These are phyloP conservation scores for Aspergillus mulundensis DNA, from an alignment of 495 filamentous ascomycete genomes.

Conservation along the genomic window DNA sequence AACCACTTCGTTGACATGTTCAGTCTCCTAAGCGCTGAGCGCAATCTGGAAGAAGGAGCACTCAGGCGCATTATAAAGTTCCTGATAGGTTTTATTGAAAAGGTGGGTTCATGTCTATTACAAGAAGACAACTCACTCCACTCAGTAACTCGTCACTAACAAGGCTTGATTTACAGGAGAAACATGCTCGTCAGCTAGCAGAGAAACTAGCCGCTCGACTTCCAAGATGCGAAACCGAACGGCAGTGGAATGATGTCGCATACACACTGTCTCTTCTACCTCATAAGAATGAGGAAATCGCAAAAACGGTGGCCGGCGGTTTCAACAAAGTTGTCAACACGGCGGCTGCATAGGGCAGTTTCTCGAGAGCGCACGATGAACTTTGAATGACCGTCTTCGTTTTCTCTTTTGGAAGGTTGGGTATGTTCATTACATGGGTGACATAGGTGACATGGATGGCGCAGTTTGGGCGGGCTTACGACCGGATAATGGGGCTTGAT, in stretches of 20 bases:
- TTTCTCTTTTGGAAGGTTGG: not conserved
- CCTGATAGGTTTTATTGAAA: conserved; percentile 91
- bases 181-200: conserved; percentile 93
- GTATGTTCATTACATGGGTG: not conserved
- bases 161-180: conserved; percentile 59
- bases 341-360: conserved; percentile 33
- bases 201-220: conserved; percentile 89
- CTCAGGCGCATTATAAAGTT: conserved; percentile 87
- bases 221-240: conserved; percentile 80
- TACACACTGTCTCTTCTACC: conserved; percentile 84
- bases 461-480: not conserved
- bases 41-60: conserved; percentile 74
- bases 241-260: conserved; percentile 95
- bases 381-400: not conserved
- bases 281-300: conserved; percentile 97
- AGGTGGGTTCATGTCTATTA: conserved; percentile 53
- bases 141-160: not conserved
- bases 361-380: not conserved
- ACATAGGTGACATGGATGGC: conserved; percentile 1
- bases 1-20: conserved; percentile 99
- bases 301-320: conserved; percentile 74
- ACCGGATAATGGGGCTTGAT: not conserved
- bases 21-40: conserved; percentile 78
- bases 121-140: not conserved
- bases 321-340: conserved; percentile 75